Evolutionary conservation across 2,329 filamentous ascomycete species (phyloP).

Genomic region (Clarireedia hainanense): DNA sequence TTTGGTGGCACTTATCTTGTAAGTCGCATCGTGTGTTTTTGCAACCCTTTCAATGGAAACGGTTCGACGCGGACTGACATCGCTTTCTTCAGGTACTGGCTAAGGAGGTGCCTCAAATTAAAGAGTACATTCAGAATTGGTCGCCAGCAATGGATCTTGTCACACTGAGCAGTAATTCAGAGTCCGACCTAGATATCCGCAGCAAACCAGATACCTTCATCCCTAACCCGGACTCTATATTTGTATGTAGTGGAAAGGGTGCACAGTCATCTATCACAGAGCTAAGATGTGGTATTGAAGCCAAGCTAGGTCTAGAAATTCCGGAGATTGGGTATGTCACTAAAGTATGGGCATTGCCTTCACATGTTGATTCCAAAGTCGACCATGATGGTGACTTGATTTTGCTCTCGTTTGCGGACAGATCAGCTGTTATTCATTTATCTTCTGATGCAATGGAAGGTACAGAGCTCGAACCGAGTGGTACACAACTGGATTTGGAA

Average conservation of each 20-base stretch:
- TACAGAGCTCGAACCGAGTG: constrained; percentile 34
- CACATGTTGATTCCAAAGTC: constrained; percentile 9
- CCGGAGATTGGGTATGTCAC: constrained; percentile 42
- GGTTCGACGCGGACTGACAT: constrained; percentile 1
- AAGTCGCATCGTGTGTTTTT: constrained; percentile 10
- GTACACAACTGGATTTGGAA: constrained; percentile 42
- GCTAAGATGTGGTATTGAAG: constrained; percentile 61
- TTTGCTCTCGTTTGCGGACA: constrained; percentile 24
- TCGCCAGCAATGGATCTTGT: constrained; percentile 34
- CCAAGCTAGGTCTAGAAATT: constrained; percentile 53
- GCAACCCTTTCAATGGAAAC: not conserved
- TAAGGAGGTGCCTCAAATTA: constrained; percentile 43
- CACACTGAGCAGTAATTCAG: constrained; percentile 30
- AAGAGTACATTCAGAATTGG: constrained; percentile 59
- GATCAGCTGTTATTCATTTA: constrained; percentile 35
- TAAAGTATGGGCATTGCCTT: constrained; percentile 45
- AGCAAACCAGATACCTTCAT: constrained; percentile 17
- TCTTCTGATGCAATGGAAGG: constrained; percentile 40
- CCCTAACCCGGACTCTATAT: constrained; percentile 47
- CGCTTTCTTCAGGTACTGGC: constrained; percentile 40
- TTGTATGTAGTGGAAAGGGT: constrained; percentile 59
- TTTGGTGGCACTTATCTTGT: constrained; percentile 61
- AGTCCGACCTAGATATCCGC: not conserved
- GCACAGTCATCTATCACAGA: constrained; percentile 57
- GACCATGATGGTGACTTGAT: constrained; percentile 19